These are phyloP conservation scores for Acer negundo DNA, from an alignment of 345 rosid species.

Conservation along the genomic window DNA sequence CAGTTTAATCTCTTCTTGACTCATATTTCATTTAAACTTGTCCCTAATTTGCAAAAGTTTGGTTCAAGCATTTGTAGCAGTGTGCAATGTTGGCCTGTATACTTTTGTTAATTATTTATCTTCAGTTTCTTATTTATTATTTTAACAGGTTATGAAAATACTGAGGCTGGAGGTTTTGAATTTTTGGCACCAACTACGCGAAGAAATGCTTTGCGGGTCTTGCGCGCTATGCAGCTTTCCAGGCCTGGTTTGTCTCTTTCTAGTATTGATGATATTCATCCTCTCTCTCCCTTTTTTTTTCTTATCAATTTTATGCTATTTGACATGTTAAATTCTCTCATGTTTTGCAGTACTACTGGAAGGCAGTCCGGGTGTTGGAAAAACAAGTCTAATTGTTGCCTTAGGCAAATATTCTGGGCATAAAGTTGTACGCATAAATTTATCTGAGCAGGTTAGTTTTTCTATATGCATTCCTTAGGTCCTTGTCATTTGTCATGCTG, in stretches of 20 bases:
- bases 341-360: constrained; percentile 70
- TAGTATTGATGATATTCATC: constrained; percentile 9
- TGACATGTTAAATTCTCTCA: constrained; percentile 5
- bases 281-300: neutral
- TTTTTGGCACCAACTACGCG: constrained; percentile 87
- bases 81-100: neutral
- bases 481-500: neutral
- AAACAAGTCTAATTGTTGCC: constrained; percentile 87
- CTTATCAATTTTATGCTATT: neutral
- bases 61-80: neutral
- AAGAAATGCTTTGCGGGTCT: constrained; percentile 76
- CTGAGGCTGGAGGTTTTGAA: constrained; percentile 70
- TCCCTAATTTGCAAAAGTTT: neutral
- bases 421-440: constrained; percentile 89
- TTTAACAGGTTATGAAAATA: constrained; percentile 45
- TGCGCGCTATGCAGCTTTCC: constrained; percentile 93
- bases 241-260: constrained; percentile 65
- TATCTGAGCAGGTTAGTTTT: constrained; percentile 85
- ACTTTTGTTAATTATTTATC: neutral
- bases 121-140: constrained; percentile 3
- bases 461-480: neutral
- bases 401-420: constrained; percentile 94
- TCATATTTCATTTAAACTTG: neutral
- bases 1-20: neutral
- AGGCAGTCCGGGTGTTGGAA: constrained; percentile 99